phyloP scores from a whole-genome alignment of 208 protist genomes.

The Acanthamoeba healyi region DNA sequence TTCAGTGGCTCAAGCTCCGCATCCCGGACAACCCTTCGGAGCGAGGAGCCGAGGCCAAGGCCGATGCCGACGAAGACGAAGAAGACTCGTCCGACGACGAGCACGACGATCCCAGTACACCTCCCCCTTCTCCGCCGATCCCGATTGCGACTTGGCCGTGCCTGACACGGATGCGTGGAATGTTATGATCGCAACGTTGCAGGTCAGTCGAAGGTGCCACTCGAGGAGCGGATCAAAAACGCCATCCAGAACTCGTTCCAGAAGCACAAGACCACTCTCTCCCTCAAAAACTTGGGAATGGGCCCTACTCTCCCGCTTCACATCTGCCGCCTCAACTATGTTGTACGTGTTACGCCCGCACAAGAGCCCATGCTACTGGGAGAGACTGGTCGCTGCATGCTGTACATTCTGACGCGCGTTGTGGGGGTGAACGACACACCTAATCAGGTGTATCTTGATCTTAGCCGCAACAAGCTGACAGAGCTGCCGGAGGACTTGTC shows the following conservation, averaged over 20 bases:
- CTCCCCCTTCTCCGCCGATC: not conserved
- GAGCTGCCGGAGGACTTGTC: conserved; percentile 3
- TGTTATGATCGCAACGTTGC: not conserved
- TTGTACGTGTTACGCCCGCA: not conserved
- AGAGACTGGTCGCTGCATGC: too few relatives aligned
- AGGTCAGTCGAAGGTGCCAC: not conserved
- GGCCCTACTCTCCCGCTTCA: not conserved
- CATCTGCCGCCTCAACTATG: conserved; percentile 50
- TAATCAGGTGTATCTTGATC: conserved; percentile 22
- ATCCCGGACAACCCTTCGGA: conserved; percentile 14
- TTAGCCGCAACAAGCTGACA: not conserved
- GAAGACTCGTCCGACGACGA: not conserved
- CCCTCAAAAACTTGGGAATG: conserved; percentile 8
- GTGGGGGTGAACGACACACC: not conserved
- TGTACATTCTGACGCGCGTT: not conserved
- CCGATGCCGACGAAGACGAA: not conserved
- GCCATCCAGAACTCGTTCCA: conserved; percentile 42
- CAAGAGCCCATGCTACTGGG: too few relatives aligned
- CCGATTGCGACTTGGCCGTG: not conserved
- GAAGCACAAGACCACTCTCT: conserved; percentile 32
- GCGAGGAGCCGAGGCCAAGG: not conserved
- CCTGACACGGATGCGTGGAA: not conserved
- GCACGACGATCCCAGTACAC: conserved; percentile 9
- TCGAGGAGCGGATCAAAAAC: conserved; percentile 39
- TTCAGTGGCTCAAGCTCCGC: conserved; percentile 56